These are phyloP conservation scores for Termitomyces bulborhizus DNA, from an alignment of 768 basidiomycete genomes.

Conservation along the genomic window DNA sequence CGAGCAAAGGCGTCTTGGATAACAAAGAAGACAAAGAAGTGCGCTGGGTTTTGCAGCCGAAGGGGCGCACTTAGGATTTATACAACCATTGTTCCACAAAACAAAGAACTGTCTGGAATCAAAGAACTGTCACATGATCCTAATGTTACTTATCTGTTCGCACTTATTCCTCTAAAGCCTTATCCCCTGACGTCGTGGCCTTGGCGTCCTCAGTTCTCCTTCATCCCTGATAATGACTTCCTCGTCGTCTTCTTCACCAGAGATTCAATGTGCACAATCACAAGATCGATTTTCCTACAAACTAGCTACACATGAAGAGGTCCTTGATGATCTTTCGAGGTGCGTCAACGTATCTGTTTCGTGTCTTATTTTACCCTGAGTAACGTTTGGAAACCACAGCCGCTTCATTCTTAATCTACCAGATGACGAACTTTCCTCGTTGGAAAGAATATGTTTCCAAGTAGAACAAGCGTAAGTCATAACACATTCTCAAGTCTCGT, in stretches of 20 bases:
- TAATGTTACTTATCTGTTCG: no score
- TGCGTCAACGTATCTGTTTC: conserved; percentile 21
- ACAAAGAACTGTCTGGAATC: no score
- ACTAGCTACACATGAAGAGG: conserved; percentile 74
- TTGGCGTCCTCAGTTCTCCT: conserved; percentile 22
- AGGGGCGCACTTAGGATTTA: no score
- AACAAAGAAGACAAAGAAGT: no score
- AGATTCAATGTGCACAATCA: conserved; percentile 42
- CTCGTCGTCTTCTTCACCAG: conserved; percentile 74
- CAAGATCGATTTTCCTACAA: conserved; percentile 51
- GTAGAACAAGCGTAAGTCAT: conserved; percentile 93
- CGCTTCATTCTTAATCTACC: conserved; percentile 97
- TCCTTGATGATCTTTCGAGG: conserved; percentile 90
- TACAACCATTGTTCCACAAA: not conserved
- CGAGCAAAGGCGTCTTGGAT: no score
- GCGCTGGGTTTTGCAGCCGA: no score
- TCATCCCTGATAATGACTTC: conserved; percentile 49
- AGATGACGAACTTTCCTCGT: conserved; percentile 81
- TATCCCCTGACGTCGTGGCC: conserved; percentile 14
- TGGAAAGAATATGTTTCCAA: conserved; percentile 96
- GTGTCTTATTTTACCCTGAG: not conserved
- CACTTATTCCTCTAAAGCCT: no score
- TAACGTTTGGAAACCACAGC: conserved; percentile 31
- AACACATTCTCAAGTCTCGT: conserved; percentile 8
- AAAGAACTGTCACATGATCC: no score